Evolutionary conservation across 1,139 yeast species (phyloP).

Genomic region (Geotrichum europaeum): DNA sequence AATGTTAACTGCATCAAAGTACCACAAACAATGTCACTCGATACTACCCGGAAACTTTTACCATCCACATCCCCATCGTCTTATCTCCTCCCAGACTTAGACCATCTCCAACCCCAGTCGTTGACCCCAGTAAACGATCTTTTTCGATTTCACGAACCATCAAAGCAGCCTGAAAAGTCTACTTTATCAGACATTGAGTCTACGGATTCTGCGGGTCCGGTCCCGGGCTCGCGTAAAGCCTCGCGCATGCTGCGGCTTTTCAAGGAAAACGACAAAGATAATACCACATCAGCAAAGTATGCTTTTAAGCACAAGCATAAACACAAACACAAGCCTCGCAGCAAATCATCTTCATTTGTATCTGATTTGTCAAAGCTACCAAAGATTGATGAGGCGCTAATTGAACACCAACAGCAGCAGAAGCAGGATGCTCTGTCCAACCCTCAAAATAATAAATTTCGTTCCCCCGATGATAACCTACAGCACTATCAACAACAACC

Average conservation of each 20-base stretch:
- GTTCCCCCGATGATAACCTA: not conserved
- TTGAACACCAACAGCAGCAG: not conserved
- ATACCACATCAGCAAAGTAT: not conserved
- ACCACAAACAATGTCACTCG: not conserved
- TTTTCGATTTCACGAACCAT: not conserved
- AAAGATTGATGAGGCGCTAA: not conserved
- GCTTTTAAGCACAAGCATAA: not conserved
- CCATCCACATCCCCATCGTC: not conserved
- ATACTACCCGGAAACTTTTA: not conserved
- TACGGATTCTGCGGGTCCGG: conserved; percentile 2
- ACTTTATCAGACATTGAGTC: not conserved
- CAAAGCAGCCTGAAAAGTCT: not conserved
- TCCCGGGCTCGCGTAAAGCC: conserved; percentile 43
- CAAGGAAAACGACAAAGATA: conserved; percentile 33
- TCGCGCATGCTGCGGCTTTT: conserved; percentile 47
- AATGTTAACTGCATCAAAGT: not conserved
- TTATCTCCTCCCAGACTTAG: not conserved
- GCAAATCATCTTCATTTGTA: not conserved
- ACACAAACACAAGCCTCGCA: not conserved
- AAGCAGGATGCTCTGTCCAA: not conserved
- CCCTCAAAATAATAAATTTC: not conserved
- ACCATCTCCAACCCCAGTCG: not conserved
- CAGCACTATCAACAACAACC: not conserved
- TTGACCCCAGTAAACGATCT: not conserved
- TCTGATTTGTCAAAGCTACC: conserved; percentile 4